phyloP scores from a whole-genome alignment of 345 rosid species.

The Angophora floribunda region DNA sequence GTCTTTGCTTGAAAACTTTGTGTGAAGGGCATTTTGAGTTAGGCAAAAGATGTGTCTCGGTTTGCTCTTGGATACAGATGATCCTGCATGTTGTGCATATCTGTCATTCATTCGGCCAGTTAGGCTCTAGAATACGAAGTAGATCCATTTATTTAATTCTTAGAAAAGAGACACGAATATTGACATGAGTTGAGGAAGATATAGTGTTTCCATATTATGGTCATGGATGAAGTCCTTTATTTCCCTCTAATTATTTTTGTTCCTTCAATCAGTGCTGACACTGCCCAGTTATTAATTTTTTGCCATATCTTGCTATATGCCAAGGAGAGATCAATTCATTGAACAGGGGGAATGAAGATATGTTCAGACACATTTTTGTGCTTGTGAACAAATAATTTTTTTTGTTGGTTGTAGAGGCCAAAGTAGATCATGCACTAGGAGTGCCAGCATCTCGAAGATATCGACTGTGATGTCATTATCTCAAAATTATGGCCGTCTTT shows the following conservation, averaged over 20 bases:
- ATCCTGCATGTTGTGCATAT: not conserved
- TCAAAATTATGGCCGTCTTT: not conserved
- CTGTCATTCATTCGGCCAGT: not conserved
- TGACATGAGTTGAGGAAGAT: not conserved
- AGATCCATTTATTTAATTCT: not conserved
- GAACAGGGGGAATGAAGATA: not conserved
- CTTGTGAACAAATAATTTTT: not conserved
- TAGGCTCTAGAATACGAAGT: not conserved
- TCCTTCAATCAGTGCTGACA: not conserved
- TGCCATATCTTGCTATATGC: not conserved
- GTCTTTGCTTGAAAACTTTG: not conserved
- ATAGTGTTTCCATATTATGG: not conserved
- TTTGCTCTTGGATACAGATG: not conserved
- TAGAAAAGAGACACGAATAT: not conserved
- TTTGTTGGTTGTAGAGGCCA: not conserved
- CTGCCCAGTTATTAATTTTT: not conserved
- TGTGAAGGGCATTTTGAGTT: not conserved
- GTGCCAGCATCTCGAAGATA: not conserved
- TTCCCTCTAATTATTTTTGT: not conserved
- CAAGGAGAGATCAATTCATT: not conserved
- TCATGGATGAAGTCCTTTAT: not conserved
- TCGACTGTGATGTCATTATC: not conserved
- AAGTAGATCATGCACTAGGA: not conserved
- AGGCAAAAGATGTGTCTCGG: not conserved
- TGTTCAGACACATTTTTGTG: not conserved